These are phyloP conservation scores for Dioszegia crocea DNA, from an alignment of 768 basidiomycete species.

Conservation along the genomic window DNA sequence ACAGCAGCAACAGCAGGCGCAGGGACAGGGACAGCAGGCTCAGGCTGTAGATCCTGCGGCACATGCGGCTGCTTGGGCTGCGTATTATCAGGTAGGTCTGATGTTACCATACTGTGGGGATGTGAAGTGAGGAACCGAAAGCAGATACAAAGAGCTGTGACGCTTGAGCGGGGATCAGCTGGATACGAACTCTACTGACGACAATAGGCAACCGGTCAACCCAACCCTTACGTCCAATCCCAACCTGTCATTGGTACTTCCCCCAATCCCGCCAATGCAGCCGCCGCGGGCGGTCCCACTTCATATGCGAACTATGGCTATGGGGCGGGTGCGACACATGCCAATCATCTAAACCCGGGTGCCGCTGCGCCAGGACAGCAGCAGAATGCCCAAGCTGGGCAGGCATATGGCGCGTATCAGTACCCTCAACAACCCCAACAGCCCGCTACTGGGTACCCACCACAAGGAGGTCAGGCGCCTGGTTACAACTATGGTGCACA, in stretches of 20 bases:
- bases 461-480: background rate
- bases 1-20: slow-evolving; percentile 14
- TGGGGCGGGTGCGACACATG: slow-evolving; percentile 54
- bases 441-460: background rate
- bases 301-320: slow-evolving; percentile 90
- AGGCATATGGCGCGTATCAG: slow-evolving; percentile 18
- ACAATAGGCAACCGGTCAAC: slow-evolving; percentile 31
- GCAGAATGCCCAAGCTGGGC: background rate
- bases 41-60: slow-evolving; percentile 16
- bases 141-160: too few relatives aligned
- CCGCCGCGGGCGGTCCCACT: slow-evolving; percentile 19
- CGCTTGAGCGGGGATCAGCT: too few relatives aligned
- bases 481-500: slow-evolving; percentile 9
- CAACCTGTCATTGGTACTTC: slow-evolving; percentile 1
- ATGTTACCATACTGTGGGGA: too few relatives aligned
- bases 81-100: slow-evolving; percentile 41
- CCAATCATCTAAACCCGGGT: slow-evolving; percentile 4
- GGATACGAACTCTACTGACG: background rate
- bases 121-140: too few relatives aligned
- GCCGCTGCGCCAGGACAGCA: background rate
- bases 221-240: slow-evolving; percentile 17
- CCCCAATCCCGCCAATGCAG: background rate
- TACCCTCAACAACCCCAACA: slow-evolving; percentile 10
- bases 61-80: slow-evolving; percentile 45
- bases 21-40: slow-evolving; percentile 13